Evolutionary conservation across 176 grass and related monocot species (phyloP).

Genomic region (Zea luxurians): DNA sequence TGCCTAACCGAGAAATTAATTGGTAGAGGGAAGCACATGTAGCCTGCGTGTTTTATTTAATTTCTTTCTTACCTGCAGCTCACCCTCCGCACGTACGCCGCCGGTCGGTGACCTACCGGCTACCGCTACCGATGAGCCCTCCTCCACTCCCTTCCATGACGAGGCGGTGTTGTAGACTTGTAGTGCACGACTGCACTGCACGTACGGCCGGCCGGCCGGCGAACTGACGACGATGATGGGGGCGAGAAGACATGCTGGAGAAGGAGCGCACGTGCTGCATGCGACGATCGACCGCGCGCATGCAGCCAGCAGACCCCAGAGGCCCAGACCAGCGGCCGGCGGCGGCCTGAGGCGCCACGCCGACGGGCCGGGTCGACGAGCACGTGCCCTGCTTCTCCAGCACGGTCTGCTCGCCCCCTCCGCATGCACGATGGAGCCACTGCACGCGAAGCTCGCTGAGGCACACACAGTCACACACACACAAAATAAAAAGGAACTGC

Average conservation of each 20-base stretch:
- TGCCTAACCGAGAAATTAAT: conserved; percentile 9
- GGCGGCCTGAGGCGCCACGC: background rate
- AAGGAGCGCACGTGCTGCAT: conserved; percentile 58
- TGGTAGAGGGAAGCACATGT: too few relatives aligned
- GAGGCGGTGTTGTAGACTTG: too few relatives aligned
- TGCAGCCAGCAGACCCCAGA: background rate
- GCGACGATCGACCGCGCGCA: background rate
- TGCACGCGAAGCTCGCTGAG: background rate
- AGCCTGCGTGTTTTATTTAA: background rate
- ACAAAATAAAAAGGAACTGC: background rate
- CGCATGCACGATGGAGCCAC: background rate
- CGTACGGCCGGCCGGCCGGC: too few relatives aligned
- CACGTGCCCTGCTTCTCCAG: conserved; percentile 79
- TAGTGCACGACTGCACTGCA: too few relatives aligned
- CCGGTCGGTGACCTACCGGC: too few relatives aligned
- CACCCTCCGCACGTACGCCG: too few relatives aligned
- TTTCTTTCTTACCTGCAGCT: background rate
- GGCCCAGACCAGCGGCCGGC: background rate
- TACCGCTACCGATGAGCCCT: too few relatives aligned
- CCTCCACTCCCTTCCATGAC: too few relatives aligned
- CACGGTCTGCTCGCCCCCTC: conserved; percentile 54
- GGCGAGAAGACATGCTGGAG: conserved; percentile 64
- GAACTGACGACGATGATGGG: background rate
- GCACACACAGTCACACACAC: too few relatives aligned
- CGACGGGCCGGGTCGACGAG: background rate